Base-by-base conservation (phyloP, 495 filamentous ascomycete species). In the Lepidopterella palustris region DNA sequence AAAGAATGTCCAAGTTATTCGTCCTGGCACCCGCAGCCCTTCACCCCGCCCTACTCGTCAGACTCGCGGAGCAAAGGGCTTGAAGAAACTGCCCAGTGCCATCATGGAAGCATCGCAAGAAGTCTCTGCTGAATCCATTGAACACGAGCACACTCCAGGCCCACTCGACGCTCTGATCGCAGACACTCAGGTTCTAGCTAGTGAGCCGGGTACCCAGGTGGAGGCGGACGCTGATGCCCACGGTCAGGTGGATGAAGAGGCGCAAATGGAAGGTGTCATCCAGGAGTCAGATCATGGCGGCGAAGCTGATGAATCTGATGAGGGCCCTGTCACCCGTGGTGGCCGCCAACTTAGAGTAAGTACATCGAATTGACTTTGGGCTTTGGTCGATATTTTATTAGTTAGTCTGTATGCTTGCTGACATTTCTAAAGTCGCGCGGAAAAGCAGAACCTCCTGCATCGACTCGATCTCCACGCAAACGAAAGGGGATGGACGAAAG, bases 21-120 rank as follows among this genome's bases (percentile, higher is more conserved):
- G 79, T 57, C 75, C 79, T 27, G 82, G 80, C 40, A 89, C 87
- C 11, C 78, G 71, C 39, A 90, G 82, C 60, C 90, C 89, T 1
- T 87, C 91, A 62, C 65, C 76, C 28, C 69, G 49, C 13, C 29
- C 77, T 50, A 56, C 69, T 26, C 78, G 84, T 57, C 74, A 78
- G 1, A 83, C 78, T 23, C 78, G 84, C 40, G 83, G 82, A 40
- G 73, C 72, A 11, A 91, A 90, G 69, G 82, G 85, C 10, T 56
- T 87, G 3, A 86, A 82, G 70, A 77, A 80, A 61, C 70, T 76
- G 20, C 79, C 85, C 25, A 82, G 78, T 59, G 69, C 72, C 9
- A 78, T 85, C 18, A 81, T 87, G 55, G 73, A 76, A 55, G 73
- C 68, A 10, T 73, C 72, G 5, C 68, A 74, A 40, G 72, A 76